These are phyloP conservation scores for Argentina anserina DNA, from an alignment of 306 rosid genomes.

Conservation along the genomic window DNA sequence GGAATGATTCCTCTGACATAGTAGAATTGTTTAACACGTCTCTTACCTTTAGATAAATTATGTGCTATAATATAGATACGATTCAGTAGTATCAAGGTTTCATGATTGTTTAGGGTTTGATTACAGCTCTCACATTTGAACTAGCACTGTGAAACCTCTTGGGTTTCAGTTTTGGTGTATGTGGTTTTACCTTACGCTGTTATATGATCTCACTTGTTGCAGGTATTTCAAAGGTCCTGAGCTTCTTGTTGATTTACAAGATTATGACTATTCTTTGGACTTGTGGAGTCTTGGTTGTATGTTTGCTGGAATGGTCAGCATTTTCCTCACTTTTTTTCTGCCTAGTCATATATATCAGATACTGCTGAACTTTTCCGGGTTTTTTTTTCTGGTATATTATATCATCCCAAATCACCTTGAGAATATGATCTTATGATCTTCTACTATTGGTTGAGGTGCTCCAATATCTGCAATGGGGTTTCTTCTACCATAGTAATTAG, in stretches of 20 bases:
- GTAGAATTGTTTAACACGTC: neutral
- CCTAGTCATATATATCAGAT: neutral
- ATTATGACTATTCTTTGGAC: slow-evolving; percentile 87
- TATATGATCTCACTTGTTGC: slow-evolving; percentile 23
- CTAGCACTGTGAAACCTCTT: neutral
- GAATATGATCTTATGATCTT: neutral
- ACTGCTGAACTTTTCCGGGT: neutral
- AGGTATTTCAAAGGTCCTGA: slow-evolving; percentile 97
- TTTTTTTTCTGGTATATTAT: neutral
- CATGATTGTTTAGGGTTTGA: neutral
- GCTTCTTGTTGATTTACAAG: slow-evolving; percentile 96
- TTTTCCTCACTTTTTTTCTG: neutral
- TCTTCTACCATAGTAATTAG: neutral
- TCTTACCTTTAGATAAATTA: neutral
- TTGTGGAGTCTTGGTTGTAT: slow-evolving; percentile 97
- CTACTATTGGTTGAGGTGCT: neutral
- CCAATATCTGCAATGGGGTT: slow-evolving; percentile 2
- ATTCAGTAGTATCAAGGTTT: neutral
- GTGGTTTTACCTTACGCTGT: neutral
- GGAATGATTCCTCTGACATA: neutral
- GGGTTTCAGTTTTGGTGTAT: neutral
- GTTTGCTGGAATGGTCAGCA: slow-evolving; percentile 94
- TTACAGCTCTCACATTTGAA: neutral
- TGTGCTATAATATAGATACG: neutral
- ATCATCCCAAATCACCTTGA: neutral